Percentiles rank a stretch among this genome's conserved stretches.
Conservation (phyloP, 2,329 filamentous ascomycete genomes). For the Grosmannia clavigera region DNA sequence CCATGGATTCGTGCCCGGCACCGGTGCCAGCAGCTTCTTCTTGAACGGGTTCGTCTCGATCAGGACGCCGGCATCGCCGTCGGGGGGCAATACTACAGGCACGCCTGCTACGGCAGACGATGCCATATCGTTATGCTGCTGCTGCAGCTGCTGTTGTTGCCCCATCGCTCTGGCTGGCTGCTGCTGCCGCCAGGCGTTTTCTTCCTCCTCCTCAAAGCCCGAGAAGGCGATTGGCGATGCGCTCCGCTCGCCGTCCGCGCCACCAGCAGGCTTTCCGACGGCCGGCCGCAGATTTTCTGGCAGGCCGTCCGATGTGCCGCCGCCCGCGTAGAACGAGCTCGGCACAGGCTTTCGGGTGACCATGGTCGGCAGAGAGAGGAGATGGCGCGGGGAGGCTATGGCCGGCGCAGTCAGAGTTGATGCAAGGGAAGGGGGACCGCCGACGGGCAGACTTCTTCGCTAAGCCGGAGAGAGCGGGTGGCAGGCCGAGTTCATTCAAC, state of each 20-base stretch:
- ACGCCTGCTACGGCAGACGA: not conserved
- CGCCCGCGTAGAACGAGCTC: slow-evolving; percentile 2
- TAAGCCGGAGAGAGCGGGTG: no score
- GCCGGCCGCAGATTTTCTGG: not conserved
- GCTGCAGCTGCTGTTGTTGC: slow-evolving; percentile 2
- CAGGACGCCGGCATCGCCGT: slow-evolving; percentile 6
- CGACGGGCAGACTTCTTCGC: not conserved
- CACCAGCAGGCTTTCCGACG: not conserved
- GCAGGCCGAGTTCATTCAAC: no score
- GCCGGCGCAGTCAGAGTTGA: not conserved
- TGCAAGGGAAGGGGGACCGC: not conserved
- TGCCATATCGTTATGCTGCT: slow-evolving; percentile 16
- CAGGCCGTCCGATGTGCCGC: not conserved
- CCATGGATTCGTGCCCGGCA: slow-evolving; percentile 27
- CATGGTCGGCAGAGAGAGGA: slow-evolving; percentile 19
- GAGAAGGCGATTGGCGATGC: slow-evolving; percentile 10
- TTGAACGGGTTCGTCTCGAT: slow-evolving; percentile 42
- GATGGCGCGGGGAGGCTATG: no score
- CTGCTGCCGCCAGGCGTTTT: slow-evolving; percentile 22
- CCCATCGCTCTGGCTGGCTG: not conserved
- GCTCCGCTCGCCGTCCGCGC: not conserved
- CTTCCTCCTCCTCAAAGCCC: slow-evolving; percentile 19
- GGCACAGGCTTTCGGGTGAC: slow-evolving; percentile 28
- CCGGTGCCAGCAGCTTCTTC: slow-evolving; percentile 25
- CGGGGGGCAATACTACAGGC: not conserved